Percentiles rank a stretch among this genome's conserved stretches.
Evolutionary conservation across 805 yeast genomes (phyloP).

Genomic region (Saccharomycopsis fodiens): DNA sequence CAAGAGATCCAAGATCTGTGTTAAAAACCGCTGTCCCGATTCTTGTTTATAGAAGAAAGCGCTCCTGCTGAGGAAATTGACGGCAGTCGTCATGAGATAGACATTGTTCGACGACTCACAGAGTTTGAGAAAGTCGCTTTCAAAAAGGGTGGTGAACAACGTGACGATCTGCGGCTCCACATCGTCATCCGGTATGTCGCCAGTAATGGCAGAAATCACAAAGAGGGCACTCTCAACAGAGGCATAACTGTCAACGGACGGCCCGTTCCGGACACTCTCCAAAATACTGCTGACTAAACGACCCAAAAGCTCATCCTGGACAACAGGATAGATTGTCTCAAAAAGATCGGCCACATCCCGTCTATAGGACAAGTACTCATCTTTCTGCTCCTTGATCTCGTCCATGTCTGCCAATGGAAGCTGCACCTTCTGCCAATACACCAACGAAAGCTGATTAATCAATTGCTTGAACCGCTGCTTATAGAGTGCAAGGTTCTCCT

Average conservation of each 20-base stretch:
- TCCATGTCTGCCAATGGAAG: slow-evolving; percentile 26
- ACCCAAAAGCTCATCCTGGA: slow-evolving; percentile 45
- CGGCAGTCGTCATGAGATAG: slow-evolving; percentile 40
- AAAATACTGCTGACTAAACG: slow-evolving; percentile 34
- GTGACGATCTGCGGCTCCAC: slow-evolving; percentile 23
- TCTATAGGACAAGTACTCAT: slow-evolving; percentile 63
- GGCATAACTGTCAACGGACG: slow-evolving; percentile 15
- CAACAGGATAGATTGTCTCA: slow-evolving; percentile 59
- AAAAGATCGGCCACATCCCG: slow-evolving; percentile 71
- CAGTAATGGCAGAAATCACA: slow-evolving; percentile 48
- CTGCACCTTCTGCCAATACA: slow-evolving; percentile 65
- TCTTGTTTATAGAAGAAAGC: slow-evolving; percentile 49
- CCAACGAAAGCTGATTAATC: slow-evolving; percentile 41
- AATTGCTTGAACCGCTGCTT: slow-evolving; percentile 29
- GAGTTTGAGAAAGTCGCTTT: slow-evolving; percentile 26
- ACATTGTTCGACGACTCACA: slow-evolving; percentile 21
- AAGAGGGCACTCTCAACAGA: slow-evolving; percentile 58
- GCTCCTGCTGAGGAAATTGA: slow-evolving; percentile 50
- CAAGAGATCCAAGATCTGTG: slow-evolving; percentile 47
- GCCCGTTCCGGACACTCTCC: slow-evolving; percentile 21
- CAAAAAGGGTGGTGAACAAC: slow-evolving; percentile 25
- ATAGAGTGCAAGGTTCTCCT: slow-evolving; percentile 26
- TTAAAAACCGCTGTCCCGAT: slow-evolving; percentile 38
- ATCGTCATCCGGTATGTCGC: slow-evolving; percentile 37
- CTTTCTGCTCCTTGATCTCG: slow-evolving; percentile 26